A percentile compares a stretch with the other conserved stretches of the same genome.
phyloP scores from a whole-genome alignment of 129 eudicot species.

The Lactuca saligna region DNA sequence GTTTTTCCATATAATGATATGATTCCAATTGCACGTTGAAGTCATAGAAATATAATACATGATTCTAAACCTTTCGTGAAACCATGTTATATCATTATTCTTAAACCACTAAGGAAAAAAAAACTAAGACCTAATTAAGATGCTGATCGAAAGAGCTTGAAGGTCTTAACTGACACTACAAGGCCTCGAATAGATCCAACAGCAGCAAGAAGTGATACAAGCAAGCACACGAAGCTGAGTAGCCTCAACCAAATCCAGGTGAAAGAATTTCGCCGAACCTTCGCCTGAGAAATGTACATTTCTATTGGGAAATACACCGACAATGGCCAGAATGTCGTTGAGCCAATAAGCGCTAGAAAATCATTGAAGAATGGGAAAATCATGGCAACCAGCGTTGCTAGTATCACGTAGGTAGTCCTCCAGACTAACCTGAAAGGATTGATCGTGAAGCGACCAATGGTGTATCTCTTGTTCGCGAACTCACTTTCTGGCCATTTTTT shows the following conservation, averaged over 20 bases:
- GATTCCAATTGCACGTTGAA: too few species aligned
- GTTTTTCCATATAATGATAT: too few species aligned
- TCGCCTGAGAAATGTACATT: slow-evolving; percentile 49
- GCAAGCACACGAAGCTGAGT: slow-evolving; percentile 38
- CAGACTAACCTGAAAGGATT: slow-evolving; percentile 46
- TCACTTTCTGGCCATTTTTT: slow-evolving; percentile 43
- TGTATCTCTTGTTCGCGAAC: slow-evolving; percentile 35
- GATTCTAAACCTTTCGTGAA: too few species aligned
- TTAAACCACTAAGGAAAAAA: too few species aligned
- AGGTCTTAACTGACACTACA: slow-evolving; percentile 24
- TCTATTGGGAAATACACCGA: slow-evolving; percentile 21
- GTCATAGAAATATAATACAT: too few species aligned
- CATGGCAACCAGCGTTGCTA: slow-evolving; percentile 44
- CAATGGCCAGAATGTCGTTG: slow-evolving; percentile 53
- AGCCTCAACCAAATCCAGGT: slow-evolving; percentile 45
- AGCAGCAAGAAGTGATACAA: slow-evolving; percentile 53
- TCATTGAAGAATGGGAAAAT: slow-evolving; percentile 62
- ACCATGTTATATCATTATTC: too few species aligned
- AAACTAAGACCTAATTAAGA: slow-evolving; percentile 18
- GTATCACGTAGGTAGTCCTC: slow-evolving; percentile 52
- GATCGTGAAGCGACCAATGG: slow-evolving; percentile 23
- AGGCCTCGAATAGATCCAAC: slow-evolving; percentile 54
- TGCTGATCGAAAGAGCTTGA: slow-evolving; percentile 38
- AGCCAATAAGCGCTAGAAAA: slow-evolving; percentile 54
- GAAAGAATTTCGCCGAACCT: slow-evolving; percentile 29